These are phyloP conservation scores for Musa troglodytarum DNA, from an alignment of 176 grass and related monocot genomes.

Conservation along the genomic window DNA sequence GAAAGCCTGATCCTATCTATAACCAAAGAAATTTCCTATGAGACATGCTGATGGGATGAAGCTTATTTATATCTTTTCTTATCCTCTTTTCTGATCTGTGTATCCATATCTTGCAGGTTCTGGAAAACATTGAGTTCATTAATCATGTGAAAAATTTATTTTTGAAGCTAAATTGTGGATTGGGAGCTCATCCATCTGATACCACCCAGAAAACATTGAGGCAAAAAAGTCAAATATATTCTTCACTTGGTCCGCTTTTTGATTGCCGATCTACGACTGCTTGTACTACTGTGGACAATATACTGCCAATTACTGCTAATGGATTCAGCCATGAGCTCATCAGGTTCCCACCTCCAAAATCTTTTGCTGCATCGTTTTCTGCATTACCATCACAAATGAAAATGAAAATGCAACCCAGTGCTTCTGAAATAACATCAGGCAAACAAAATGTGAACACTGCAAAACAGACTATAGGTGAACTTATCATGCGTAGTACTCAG, in stretches of 20 bases:
- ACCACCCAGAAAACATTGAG: constrained; percentile 28
- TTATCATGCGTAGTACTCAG: neutral
- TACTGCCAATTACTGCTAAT: neutral
- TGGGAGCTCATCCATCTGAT: constrained; percentile 35
- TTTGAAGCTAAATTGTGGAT: constrained; percentile 42
- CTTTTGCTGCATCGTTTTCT: neutral
- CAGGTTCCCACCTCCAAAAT: no score
- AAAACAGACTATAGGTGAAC: neutral
- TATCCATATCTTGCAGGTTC: constrained; percentile 33
- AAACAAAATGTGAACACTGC: neutral
- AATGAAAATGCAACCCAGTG: neutral
- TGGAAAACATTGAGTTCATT: constrained; percentile 65
- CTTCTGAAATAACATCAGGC: neutral
- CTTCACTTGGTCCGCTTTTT: constrained; percentile 10
- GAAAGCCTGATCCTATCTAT: constrained; percentile 3
- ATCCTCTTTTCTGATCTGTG: constrained; percentile 6
- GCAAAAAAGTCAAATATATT: constrained; percentile 24
- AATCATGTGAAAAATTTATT: constrained; percentile 55
- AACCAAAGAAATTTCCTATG: constrained; percentile 20
- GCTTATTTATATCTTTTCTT: constrained; percentile 6
- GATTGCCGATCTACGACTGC: neutral
- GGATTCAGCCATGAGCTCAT: neutral
- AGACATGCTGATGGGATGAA: constrained; percentile 24
- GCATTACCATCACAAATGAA: neutral
- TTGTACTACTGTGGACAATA: neutral